Evolutionary conservation across 2,329 filamentous ascomycete species (phyloP).

Genomic region (Pyrenophora graminea): DNA sequence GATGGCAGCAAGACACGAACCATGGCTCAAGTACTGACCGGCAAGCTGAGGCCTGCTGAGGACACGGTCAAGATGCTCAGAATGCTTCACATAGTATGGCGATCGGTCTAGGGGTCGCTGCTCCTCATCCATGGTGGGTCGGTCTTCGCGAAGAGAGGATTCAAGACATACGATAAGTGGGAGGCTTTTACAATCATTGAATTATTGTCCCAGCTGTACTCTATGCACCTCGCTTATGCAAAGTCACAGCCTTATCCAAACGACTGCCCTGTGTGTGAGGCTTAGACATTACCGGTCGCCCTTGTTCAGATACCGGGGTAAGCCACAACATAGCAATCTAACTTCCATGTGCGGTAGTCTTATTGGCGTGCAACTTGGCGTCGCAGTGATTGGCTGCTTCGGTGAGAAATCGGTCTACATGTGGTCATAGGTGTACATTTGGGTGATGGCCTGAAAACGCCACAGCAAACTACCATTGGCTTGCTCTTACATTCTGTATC

Average conservation of each 20-base stretch:
- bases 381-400: slow-evolving; percentile 3
- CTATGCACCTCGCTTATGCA: no score
- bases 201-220: background rate
- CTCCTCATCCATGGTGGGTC: slow-evolving; percentile 9
- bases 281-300: slow-evolving; percentile 1
- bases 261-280: background rate
- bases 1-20: background rate
- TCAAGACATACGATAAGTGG: background rate
- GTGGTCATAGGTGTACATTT: background rate
- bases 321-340: slow-evolving; percentile 1
- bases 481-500: background rate
- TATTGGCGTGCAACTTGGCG: slow-evolving; percentile 5
- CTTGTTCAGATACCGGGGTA: background rate
- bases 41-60: slow-evolving; percentile 27
- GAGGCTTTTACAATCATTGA: background rate
- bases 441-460: slow-evolving; percentile 1
- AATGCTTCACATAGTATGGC: slow-evolving; percentile 23
- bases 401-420: background rate
- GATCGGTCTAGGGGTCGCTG: slow-evolving; percentile 23
- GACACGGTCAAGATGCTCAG: slow-evolving; percentile 27
- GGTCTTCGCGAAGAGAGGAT: background rate
- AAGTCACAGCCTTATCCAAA: background rate
- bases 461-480: slow-evolving; percentile 1
- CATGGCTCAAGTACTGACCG: slow-evolving; percentile 9
- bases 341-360: background rate